Evolutionary conservation across 495 filamentous ascomycete genomes (phyloP), one percentile per base, ranked within the genome.

Genomic region (Daldinia childiae): DNA sequence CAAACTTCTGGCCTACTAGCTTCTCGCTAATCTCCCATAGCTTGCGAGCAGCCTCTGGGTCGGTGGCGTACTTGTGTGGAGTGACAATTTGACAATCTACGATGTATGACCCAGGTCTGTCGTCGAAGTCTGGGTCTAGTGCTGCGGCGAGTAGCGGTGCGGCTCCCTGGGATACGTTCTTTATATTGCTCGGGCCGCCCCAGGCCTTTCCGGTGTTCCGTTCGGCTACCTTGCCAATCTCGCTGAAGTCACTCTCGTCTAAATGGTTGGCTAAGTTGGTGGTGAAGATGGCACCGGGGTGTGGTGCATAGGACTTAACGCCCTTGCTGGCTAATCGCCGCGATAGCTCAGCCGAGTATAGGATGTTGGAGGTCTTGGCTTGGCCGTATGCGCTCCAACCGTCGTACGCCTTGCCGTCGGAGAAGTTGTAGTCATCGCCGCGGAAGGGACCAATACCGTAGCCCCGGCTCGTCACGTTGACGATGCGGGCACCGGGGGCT

Each of bases 341-440:
- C 30, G 82, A 76, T 0, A 91, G 81, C 30, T 81, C 84, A 0
- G 81, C 71, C 0, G 87, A 74, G 62, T 84, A 88, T 15, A 90
- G 79, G 41, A 90, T 82, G 78, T 89, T 89, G n/a, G 87, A 86
- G 9, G 83, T 83, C 76, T 91, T 90, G n/a, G 82, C 82, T 48
- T 87, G 84, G 14, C 83, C 86, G 73, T 90, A 90, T 12, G 83
- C 79, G 14, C 62, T 72, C 72, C 79, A 85, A 2, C 76, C 77
- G 64, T 79, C 78, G 73, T 85, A 86, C 2, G 68, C 74, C 29
- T 57, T 70, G 48, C 71, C 76, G 39, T 59, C 77, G 48, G 73
- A 74, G 68, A 86, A 88, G 63, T 85, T 87, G 54, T 72, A 80
- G 76, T 90, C 86, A 60, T 82, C 78, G 59, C 82, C 86, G 27